phyloP scores from a whole-genome alignment of 768 basidiomycete genomes.

The Galerina marginata region DNA sequence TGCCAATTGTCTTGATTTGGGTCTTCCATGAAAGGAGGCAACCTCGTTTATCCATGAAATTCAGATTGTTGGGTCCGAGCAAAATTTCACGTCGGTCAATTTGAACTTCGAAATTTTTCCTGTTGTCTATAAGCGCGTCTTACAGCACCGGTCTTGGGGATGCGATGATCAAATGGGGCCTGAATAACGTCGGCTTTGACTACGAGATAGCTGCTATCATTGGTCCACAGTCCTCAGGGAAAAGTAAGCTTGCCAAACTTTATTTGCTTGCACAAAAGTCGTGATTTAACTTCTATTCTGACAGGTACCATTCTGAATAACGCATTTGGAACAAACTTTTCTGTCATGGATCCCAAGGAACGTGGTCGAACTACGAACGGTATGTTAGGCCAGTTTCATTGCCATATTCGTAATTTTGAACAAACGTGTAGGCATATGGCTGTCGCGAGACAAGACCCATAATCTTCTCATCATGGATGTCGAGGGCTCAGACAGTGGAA shows the following conservation, averaged over 20 bases:
- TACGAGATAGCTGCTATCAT: constrained; percentile 10
- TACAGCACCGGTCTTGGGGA: neutral
- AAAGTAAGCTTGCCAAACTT: neutral
- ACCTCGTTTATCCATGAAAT: too few relatives aligned
- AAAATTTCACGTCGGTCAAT: too few relatives aligned
- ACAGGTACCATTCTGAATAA: neutral
- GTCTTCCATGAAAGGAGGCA: neutral
- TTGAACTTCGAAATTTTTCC: too few relatives aligned
- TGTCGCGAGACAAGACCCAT: neutral
- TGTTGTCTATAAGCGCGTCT: too few relatives aligned
- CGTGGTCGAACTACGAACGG: neutral
- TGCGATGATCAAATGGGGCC: constrained; percentile 6
- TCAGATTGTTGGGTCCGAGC: too few relatives aligned
- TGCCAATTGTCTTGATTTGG: constrained; percentile 8
- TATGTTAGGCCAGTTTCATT: neutral
- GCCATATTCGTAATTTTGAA: neutral
- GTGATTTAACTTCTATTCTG: neutral
- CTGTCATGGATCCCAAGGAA: neutral
- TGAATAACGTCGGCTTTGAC: constrained; percentile 5
- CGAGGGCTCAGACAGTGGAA: constrained; percentile 8
- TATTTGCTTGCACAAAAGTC: neutral
- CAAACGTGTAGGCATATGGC: constrained; percentile 7
- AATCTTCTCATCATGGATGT: constrained; percentile 15
- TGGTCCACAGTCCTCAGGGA: constrained; percentile 13
- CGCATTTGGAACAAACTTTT: neutral